Conservation (phyloP, 441 rosid species). For the Gossypium schwendimanii region DNA sequence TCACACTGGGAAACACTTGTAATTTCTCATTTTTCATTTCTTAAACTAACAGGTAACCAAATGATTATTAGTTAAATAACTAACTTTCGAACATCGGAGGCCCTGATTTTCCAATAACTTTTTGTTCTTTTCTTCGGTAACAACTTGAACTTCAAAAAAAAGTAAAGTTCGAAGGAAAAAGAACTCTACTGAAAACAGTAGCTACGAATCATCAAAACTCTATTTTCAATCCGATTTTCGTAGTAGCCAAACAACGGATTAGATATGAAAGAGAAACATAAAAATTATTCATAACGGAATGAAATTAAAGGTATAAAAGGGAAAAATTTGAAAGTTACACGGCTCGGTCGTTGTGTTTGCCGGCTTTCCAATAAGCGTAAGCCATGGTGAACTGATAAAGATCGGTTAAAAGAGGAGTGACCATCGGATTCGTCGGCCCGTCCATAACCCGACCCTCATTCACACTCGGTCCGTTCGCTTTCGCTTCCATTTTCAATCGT, state of each 20-base stretch:
- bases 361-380: conserved; percentile 89
- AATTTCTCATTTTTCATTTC: background rate
- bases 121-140: background rate
- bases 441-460: conserved; percentile 29
- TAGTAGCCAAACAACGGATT: background rate
- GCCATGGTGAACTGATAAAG: conserved; percentile 94
- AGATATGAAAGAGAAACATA: background rate
- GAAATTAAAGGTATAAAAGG: background rate
- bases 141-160: background rate
- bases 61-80: background rate
- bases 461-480: conserved; percentile 29
- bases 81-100: background rate
- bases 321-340: conserved; percentile 35
- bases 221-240: background rate
- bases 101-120: background rate
- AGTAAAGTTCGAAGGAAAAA: background rate
- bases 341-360: conserved; percentile 64
- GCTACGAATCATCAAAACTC: background rate
- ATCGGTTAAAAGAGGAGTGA: conserved; percentile 77
- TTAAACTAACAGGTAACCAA: background rate
- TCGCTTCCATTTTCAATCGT: conserved; percentile 26
- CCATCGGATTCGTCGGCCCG: conserved; percentile 79
- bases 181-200: background rate
- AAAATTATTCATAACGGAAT: background rate
- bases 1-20: background rate